Conservation (phyloP, 805 yeast genomes). For the Clavispora phyllophila region DNA sequence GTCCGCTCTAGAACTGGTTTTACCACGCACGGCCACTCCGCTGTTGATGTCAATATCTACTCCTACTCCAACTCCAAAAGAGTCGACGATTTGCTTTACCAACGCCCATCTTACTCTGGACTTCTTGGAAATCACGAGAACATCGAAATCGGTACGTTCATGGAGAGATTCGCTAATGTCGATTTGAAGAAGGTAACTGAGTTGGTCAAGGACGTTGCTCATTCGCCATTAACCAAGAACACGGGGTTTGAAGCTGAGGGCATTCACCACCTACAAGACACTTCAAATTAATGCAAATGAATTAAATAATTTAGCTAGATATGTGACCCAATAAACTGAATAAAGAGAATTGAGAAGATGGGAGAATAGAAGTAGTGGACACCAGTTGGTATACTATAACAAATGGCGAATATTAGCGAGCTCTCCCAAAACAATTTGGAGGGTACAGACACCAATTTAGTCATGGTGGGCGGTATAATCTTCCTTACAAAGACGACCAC, state of each 20-base stretch:
- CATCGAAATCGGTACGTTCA: constrained; percentile 73
- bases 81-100: constrained; percentile 34
- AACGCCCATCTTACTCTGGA: constrained; percentile 24
- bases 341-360: not conserved
- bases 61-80: constrained; percentile 60
- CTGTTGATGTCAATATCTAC: constrained; percentile 91
- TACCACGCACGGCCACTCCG: constrained; percentile 95
- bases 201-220: constrained; percentile 45
- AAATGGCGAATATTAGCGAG: not conserved
- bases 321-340: not conserved
- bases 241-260: not conserved
- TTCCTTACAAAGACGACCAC: constrained; percentile 62
- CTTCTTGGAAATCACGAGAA: constrained; percentile 83
- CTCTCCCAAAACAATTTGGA: not conserved
- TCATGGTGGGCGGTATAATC: constrained; percentile 38
- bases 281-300: not conserved
- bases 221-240: constrained; percentile 26
- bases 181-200: constrained; percentile 47
- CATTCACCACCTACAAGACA: constrained; percentile 1
- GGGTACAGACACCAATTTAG: not conserved
- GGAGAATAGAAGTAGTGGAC: not conserved
- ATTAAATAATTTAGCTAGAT: not conserved
- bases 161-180: constrained; percentile 51
- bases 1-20: constrained; percentile 89
- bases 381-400: too few species aligned